These are phyloP conservation scores for Sequoiadendron giganteum DNA, from an alignment of 75 land plant species.

Conservation along the genomic window DNA sequence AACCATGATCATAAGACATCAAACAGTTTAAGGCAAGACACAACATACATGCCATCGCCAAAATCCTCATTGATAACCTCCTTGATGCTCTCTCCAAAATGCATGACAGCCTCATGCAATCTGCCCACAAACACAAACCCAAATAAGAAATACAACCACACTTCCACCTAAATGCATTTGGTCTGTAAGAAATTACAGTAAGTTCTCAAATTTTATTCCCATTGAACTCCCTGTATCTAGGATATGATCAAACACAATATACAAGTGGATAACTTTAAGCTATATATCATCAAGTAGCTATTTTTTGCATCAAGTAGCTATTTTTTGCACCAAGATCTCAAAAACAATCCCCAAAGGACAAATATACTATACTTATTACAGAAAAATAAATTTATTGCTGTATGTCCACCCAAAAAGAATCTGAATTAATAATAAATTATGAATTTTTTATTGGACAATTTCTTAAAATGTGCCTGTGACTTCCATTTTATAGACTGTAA, in stretches of 20 bases:
- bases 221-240: neutral
- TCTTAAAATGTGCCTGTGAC: neutral
- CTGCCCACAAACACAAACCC: constrained; percentile 27
- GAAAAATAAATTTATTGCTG: neutral
- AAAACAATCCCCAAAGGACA: neutral
- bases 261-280: neutral
- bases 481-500: neutral
- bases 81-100: constrained; percentile 94
- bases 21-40: constrained; percentile 7
- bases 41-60: constrained; percentile 96
- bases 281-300: neutral
- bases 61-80: constrained; percentile 94
- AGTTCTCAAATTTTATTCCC: neutral
- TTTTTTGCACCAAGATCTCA: neutral
- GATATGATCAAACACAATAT: neutral
- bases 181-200: neutral
- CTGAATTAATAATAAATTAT: neutral
- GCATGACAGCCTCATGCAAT: constrained; percentile 87
- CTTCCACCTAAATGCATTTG: neutral
- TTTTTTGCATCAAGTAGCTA: neutral
- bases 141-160: neutral
- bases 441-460: neutral
- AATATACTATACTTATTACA: neutral
- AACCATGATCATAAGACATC: neutral
- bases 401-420: neutral